Evolutionary conservation across 345 rosid species (phyloP).

Genomic region (Hibiscus tridactylites): DNA sequence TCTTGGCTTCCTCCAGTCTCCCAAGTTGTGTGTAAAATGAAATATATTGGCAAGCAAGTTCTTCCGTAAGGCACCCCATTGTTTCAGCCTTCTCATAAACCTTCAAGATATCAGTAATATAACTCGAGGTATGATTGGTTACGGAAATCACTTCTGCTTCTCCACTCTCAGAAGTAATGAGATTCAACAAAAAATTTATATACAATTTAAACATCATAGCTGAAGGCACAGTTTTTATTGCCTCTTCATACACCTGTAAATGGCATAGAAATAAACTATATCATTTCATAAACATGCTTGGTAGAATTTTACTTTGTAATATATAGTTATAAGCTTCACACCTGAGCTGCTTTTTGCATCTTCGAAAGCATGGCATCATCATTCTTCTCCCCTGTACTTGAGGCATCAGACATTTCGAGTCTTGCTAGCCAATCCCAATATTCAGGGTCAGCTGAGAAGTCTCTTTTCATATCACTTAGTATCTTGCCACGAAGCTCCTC

Average conservation of each 20-base stretch:
- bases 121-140: slow-evolving; percentile 22
- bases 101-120: slow-evolving; percentile 33
- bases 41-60: slow-evolving; percentile 57
- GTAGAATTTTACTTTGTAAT: not conserved
- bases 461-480: slow-evolving; percentile 66
- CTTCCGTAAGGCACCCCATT: slow-evolving; percentile 52
- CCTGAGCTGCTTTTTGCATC: slow-evolving; percentile 64
- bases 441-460: slow-evolving; percentile 53
- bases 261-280: not conserved
- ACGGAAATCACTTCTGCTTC: slow-evolving; percentile 19
- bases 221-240: slow-evolving; percentile 46
- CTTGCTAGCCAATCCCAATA: slow-evolving; percentile 96
- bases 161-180: slow-evolving; percentile 23
- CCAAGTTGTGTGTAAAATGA: slow-evolving; percentile 59
- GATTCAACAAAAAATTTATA: slow-evolving; percentile 50
- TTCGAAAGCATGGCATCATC: slow-evolving; percentile 20
- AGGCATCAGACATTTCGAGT: slow-evolving; percentile 36
- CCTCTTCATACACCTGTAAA: slow-evolving; percentile 74
- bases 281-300: not conserved
- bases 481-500: slow-evolving; percentile 51
- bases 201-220: slow-evolving; percentile 50
- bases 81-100: slow-evolving; percentile 65
- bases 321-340: slow-evolving; percentile 13
- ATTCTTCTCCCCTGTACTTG: slow-evolving; percentile 16
- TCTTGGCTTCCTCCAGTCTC: slow-evolving; percentile 47